Conservation (phyloP, 345 rosid genomes). For the Boechera retrofracta region DNA sequence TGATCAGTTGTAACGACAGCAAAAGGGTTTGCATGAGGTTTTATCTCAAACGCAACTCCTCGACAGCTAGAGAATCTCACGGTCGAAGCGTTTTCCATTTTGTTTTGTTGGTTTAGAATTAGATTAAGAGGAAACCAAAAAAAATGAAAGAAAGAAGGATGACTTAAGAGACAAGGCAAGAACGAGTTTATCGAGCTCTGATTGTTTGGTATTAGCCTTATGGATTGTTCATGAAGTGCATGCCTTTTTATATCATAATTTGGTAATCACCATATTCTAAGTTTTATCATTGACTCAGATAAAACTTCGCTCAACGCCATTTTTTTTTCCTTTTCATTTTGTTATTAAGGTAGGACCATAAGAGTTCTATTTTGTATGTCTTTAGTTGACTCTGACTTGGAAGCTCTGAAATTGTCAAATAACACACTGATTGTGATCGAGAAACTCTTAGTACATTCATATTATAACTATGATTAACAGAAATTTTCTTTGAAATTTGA, state of each 20-base stretch:
- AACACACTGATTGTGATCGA: not conserved
- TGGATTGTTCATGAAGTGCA: constrained; percentile 21
- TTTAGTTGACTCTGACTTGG: constrained; percentile 17
- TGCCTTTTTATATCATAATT: constrained; percentile 26
- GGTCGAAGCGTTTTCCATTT: constrained; percentile 48
- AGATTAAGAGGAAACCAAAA: not conserved
- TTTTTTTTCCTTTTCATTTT: not conserved
- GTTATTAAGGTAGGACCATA: not conserved
- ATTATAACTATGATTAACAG: not conserved
- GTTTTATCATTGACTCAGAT: constrained; percentile 12
- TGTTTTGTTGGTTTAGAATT: not conserved
- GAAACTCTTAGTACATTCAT: not conserved
- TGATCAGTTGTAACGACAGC: constrained; percentile 13
- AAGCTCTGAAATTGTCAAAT: constrained; percentile 35
- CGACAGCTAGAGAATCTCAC: constrained; percentile 74
- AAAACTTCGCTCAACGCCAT: constrained; percentile 7
- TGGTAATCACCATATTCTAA: constrained; percentile 15
- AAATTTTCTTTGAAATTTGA: not conserved
- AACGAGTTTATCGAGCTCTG: not conserved
- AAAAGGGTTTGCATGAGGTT: constrained; percentile 61
- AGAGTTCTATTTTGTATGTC: not conserved
- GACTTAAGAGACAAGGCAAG: constrained; percentile 24
- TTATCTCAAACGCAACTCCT: constrained; percentile 70
- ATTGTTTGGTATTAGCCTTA: not conserved
- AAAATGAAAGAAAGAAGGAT: not conserved